Evolutionary conservation across 2,329 filamentous ascomycete genomes (phyloP), one percentile per base, ranked within the genome.

Genomic region (Xylaria hypoxylon): DNA sequence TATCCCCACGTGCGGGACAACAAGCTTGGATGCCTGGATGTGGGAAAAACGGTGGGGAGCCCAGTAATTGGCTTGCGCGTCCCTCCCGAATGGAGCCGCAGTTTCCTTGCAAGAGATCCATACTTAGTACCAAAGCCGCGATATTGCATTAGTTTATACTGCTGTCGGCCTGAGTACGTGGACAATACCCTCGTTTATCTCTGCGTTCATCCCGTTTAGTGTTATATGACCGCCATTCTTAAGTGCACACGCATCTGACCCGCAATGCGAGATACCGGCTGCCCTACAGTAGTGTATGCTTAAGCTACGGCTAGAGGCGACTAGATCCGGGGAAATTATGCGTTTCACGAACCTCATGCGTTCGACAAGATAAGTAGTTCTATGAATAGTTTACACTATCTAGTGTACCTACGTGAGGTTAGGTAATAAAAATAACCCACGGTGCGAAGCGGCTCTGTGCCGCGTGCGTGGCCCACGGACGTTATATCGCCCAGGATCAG

Each of bases 311-410:
- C 24, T 22, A 33, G 45, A 60, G 11, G 33, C 22, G 13, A 48
- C 53, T 38, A 28, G 4, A 35, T 52, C 8, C 64, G 64, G 50
- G 48, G 42, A 19, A 28, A 8, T 8, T 33, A 10, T 11, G n/a
- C 15, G 17, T 38, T 40, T 15, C 22, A 38, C 56, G 42, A 67
- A 59, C 44, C 64, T 42, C 42, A 45, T n/a, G 22, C 50, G 19
- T 48, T 15, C 40, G 33, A 6, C 52, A 5, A 13, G 4, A 13
- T 24, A 15, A 44, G 8, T 45, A 19, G n/a, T 67, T 52, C 65
- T 64, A 64, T 59, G 55, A 64, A 59, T 67, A 64, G 60, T 51
- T 38, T 50, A 33, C n/a, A n/a, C n/a, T n/a, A n/a, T n/a, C n/a
- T n/a, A n/a, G n/a, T n/a, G n/a, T n/a, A n/a, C n/a, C n/a, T n/a